Conservation (phyloP, 208 protist genomes). For the Perkinsela sp. region DNA sequence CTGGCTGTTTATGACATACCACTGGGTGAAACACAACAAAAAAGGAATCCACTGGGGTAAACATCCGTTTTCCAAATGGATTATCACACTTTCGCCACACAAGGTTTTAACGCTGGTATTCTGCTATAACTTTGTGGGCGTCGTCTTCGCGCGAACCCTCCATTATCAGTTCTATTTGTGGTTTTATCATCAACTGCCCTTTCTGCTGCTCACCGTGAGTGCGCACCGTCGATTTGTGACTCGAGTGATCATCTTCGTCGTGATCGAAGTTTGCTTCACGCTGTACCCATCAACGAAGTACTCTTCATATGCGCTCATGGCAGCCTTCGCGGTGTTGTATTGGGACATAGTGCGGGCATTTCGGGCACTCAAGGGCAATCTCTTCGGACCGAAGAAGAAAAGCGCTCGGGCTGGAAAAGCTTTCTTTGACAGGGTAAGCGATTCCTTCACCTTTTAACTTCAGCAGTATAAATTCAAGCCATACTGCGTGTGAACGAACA, state of each 20-base stretch:
- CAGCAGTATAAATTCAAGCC: too few species aligned
- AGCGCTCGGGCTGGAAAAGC: too few species aligned
- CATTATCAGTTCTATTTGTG: slow-evolving; percentile 76
- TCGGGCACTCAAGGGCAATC: too few species aligned
- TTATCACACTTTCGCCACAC: slow-evolving; percentile 2
- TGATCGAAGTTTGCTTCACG: slow-evolving; percentile 24
- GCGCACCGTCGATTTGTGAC: slow-evolving; percentile 11
- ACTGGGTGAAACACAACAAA: slow-evolving; percentile 10
- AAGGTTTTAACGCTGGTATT: slow-evolving; percentile 37
- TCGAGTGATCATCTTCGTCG: slow-evolving; percentile 8
- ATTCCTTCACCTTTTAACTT: too few species aligned
- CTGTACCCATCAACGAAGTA: slow-evolving; percentile 16
- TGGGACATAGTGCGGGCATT: slow-evolving; percentile 13
- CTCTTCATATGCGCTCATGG: slow-evolving; percentile 13
- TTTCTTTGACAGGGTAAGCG: too few species aligned
- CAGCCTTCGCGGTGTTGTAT: slow-evolving; percentile 11
- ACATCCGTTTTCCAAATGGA: slow-evolving; percentile 1
- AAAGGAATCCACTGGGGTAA: neutral
- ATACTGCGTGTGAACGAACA: too few species aligned
- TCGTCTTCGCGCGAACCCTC: slow-evolving; percentile 43
- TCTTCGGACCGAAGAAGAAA: too few species aligned
- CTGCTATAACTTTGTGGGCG: slow-evolving; percentile 57
- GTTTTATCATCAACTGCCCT: slow-evolving; percentile 55
- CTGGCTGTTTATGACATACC: slow-evolving; percentile 18
- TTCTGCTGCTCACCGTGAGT: slow-evolving; percentile 16